Conservation (phyloP, 495 filamentous ascomycete species). For the Glarea lozoyensis region DNA sequence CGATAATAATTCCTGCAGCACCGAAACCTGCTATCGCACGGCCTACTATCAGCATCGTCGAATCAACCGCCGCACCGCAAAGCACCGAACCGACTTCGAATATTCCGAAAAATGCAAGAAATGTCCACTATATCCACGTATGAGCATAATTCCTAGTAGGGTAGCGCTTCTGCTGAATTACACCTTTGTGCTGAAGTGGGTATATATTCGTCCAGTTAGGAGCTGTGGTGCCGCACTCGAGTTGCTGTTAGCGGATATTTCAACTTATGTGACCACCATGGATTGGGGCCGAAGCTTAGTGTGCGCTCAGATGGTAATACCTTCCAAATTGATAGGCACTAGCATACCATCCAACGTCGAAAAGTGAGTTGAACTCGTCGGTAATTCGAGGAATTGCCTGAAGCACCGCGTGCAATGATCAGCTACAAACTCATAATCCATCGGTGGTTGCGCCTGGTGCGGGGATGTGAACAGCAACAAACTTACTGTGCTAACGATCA, state of each 20-base stretch:
- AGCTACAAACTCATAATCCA: background rate
- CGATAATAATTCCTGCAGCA: constrained; percentile 39
- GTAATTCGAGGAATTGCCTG: constrained; percentile 32
- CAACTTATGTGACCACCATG: background rate
- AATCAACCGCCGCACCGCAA: constrained; percentile 41
- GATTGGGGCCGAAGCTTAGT: no score
- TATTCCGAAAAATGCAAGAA: constrained; percentile 33
- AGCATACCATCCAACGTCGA: constrained; percentile 41
- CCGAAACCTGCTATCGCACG: constrained; percentile 45
- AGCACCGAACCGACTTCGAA: constrained; percentile 46
- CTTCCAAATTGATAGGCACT: constrained; percentile 34
- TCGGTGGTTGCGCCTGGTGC: background rate
- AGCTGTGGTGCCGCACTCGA: constrained; percentile 36
- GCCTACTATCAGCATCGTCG: constrained; percentile 43
- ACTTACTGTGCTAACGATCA: constrained; percentile 38
- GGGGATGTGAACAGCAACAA: constrained; percentile 24
- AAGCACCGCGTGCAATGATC: no score
- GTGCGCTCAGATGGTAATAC: constrained; percentile 25
- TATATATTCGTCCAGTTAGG: constrained; percentile 36
- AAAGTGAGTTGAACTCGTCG: constrained; percentile 30
- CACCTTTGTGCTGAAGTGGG: constrained; percentile 32
- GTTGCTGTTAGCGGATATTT: background rate
- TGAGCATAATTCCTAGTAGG: background rate
- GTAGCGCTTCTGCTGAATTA: background rate
- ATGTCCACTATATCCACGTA: constrained; percentile 25